A percentile compares a stretch with the other conserved stretches of the same genome.
phyloP scores from a whole-genome alignment of 2,329 filamentous ascomycete genomes.

The Calonectria ilicicola region DNA sequence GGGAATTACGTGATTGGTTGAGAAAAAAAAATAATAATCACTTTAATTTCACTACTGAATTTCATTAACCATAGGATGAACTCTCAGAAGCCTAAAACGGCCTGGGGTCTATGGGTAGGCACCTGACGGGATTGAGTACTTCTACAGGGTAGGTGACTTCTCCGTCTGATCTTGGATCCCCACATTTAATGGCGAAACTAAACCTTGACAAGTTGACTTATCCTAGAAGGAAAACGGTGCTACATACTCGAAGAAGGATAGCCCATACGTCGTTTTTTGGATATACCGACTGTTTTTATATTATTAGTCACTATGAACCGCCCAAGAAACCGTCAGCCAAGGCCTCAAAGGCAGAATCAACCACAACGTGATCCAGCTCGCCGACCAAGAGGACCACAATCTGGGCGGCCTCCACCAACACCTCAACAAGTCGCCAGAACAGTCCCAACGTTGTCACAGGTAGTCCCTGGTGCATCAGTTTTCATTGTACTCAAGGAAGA shows the following conservation, averaged over 20 bases:
- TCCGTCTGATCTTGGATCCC: not conserved
- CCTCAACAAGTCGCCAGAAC: slow-evolving; percentile 50
- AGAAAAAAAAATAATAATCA: no score
- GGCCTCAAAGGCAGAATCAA: slow-evolving; percentile 37
- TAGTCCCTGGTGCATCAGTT: slow-evolving; percentile 72
- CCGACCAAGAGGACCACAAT: slow-evolving; percentile 3
- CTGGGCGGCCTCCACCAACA: slow-evolving; percentile 40
- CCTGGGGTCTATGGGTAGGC: not conserved
- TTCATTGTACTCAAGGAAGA: slow-evolving; percentile 82
- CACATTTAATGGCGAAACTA: not conserved
- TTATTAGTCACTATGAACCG: slow-evolving; percentile 43
- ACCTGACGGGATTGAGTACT: not conserved
- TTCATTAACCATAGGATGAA: no score
- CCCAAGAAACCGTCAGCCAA: slow-evolving; percentile 48
- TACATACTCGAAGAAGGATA: not conserved
- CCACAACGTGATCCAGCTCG: slow-evolving; percentile 31
- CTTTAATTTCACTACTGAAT: no score
- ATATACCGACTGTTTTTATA: not conserved
- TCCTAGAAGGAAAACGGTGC: not conserved
- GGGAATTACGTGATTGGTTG: no score
- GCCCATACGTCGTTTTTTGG: not conserved
- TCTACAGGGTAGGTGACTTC: not conserved
- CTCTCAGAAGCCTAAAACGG: not conserved
- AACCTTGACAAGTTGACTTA: not conserved
- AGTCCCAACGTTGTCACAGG: slow-evolving; percentile 63